phyloP scores from a whole-genome alignment of 2,329 filamentous ascomycete genomes.

The Herpotrichia juniperi region DNA sequence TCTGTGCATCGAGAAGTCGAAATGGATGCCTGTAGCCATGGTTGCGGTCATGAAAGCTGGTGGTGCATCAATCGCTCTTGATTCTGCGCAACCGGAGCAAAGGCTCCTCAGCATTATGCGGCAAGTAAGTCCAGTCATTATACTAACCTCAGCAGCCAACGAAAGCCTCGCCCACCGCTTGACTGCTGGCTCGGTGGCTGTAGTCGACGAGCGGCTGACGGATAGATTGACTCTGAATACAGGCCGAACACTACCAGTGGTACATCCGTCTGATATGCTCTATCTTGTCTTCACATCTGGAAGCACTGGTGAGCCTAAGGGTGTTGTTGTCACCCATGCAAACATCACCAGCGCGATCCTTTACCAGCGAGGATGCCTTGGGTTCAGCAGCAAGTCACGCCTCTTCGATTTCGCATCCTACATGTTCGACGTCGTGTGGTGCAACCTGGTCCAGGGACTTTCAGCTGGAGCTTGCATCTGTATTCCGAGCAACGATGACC shows the following conservation, averaged over 20 bases:
- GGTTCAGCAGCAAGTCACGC: no score
- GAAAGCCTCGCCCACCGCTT: conserved; percentile 6
- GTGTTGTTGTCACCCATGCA: conserved; percentile 16
- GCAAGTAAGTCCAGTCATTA: conserved; percentile 9
- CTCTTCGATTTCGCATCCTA: no score
- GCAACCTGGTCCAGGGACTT: no score
- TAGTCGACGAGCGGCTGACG: conserved; percentile 1
- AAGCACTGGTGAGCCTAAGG: conserved; percentile 16
- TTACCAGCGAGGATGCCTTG: no score
- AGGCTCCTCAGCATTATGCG: conserved; percentile 43
- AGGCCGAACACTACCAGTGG: no score
- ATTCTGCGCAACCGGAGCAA: conserved; percentile 33
- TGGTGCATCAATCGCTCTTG: conserved; percentile 20
- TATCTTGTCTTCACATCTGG: conserved; percentile 21
- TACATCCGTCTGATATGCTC: no score
- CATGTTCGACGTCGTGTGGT: no score
- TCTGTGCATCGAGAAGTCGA: conserved; percentile 20
- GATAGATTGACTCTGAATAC: no score
- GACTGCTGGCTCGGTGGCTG: conserved; percentile 4
- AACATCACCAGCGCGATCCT: no score
- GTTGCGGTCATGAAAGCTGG: conserved; percentile 20
- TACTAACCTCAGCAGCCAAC: conserved; percentile 8
- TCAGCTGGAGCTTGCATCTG: no score
- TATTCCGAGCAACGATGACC: no score
- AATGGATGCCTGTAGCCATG: conserved; percentile 11